Percentiles rank a stretch among this genome's conserved stretches.
Conservation (phyloP, 352 stramenopile species). For the Phytopythium aichiense region DNA sequence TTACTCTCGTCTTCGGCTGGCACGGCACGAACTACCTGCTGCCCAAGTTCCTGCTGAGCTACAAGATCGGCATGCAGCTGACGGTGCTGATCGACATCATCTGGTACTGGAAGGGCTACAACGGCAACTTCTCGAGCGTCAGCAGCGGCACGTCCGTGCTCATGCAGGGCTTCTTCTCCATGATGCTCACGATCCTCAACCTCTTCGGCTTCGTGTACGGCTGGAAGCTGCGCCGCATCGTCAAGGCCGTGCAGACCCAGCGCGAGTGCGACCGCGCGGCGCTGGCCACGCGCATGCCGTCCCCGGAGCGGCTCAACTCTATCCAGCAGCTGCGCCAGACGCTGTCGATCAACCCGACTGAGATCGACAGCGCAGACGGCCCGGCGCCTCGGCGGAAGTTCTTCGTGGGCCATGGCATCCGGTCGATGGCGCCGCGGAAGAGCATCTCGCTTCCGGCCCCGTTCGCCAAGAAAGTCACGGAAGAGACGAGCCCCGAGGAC, state of each 20-base stretch:
- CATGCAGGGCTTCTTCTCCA: constrained; percentile 86
- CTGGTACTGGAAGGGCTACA: constrained; percentile 86
- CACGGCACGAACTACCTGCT: constrained; percentile 87
- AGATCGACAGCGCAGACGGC: constrained; percentile 36
- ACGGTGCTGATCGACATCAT: constrained; percentile 81
- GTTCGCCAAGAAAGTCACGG: constrained; percentile 6
- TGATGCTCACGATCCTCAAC: constrained; percentile 76
- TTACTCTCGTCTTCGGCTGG: constrained; percentile 85
- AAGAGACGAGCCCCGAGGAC: constrained; percentile 14
- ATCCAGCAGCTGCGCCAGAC: constrained; percentile 44
- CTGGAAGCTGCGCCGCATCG: constrained; percentile 85
- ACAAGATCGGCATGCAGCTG: constrained; percentile 89
- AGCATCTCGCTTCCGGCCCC: constrained; percentile 11
- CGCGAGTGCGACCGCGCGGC: constrained; percentile 75
- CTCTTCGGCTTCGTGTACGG: constrained; percentile 76
- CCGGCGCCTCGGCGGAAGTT: constrained; percentile 39
- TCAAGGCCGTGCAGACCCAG: constrained; percentile 81
- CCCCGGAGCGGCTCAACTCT: constrained; percentile 31
- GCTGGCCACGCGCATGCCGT: constrained; percentile 75
- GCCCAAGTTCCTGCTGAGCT: constrained; percentile 81
- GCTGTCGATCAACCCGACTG: constrained; percentile 53
- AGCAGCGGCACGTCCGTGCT: constrained; percentile 75
- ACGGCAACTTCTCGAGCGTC: constrained; percentile 77
- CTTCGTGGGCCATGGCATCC: constrained; percentile 27
- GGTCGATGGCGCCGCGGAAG: constrained; percentile 16